Percentiles rank a stretch among this genome's conserved stretches.
These are phyloP conservation scores for Clarireedia paspali DNA, from an alignment of 2,329 filamentous ascomycete genomes.

Conservation along the genomic window DNA sequence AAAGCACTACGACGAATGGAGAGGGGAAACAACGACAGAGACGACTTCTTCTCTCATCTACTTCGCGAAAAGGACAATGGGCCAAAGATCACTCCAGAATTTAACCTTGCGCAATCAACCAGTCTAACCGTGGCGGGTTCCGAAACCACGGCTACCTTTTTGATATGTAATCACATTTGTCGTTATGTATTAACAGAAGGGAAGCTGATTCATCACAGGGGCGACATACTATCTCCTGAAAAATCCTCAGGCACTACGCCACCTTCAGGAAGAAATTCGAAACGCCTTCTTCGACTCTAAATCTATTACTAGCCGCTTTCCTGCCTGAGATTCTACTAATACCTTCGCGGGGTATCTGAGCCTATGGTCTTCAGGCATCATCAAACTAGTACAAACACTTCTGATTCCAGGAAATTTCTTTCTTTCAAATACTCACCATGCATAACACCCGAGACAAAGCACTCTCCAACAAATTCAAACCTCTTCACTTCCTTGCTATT, in stretches of 20 bases:
- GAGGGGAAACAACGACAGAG: neutral
- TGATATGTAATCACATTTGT: neutral
- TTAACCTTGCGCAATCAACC: neutral
- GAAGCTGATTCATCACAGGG: neutral
- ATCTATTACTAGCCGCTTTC: neutral
- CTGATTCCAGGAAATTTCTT: no score
- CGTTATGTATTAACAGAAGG: neutral
- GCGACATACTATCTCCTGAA: conserved; percentile 2
- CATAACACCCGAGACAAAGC: no score
- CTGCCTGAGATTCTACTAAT: no score
- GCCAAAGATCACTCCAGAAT: conserved; percentile 3
- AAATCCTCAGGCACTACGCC: neutral
- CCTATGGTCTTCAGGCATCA: no score
- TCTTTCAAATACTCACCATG: no score
- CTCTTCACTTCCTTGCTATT: no score
- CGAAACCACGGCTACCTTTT: conserved; percentile 3
- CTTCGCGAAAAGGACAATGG: conserved; percentile 1
- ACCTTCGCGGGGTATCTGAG: no score
- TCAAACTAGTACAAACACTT: no score
- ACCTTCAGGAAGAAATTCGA: neutral
- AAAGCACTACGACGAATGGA: conserved; percentile 4
- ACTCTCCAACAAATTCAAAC: no score
- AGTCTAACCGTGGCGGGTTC: conserved; percentile 5
- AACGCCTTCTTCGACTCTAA: neutral
- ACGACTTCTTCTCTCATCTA: conserved; percentile 9